A percentile compares a stretch with the other conserved stretches of the same genome.
Evolutionary conservation across 208 protist species (phyloP).

Genomic region (Trypanosoma platydactyli): DNA sequence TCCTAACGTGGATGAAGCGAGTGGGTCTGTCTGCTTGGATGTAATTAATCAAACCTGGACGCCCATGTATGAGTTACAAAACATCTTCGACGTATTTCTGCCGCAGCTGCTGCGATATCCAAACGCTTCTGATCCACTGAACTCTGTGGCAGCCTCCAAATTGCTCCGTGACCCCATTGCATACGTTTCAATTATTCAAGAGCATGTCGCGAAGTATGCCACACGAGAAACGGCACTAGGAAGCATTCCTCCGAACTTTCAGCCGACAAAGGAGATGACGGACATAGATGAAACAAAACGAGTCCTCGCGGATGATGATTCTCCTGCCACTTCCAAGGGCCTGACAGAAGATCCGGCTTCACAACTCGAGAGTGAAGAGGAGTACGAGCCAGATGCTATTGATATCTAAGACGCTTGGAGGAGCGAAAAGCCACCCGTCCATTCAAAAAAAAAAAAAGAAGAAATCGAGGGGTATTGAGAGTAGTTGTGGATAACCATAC

Average conservation of each 20-base stretch:
- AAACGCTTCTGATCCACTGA: constrained; percentile 97
- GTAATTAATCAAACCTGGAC: constrained; percentile 99
- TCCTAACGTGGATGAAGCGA: constrained; percentile 98
- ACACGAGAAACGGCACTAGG: constrained; percentile 55
- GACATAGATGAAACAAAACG: constrained; percentile 2
- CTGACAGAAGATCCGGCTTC: constrained; percentile 17
- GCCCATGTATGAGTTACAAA: constrained; percentile 96
- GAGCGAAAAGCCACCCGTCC: neutral
- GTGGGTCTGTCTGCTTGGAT: constrained; percentile 98
- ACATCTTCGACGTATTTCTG: constrained; percentile 97
- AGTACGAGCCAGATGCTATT: constrained; percentile 83
- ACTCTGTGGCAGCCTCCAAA: constrained; percentile 94
- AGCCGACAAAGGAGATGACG: neutral
- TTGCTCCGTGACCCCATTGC: constrained; percentile 88
- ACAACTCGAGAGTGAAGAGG: constrained; percentile 34
- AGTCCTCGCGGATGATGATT: neutral
- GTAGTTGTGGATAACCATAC: neutral
- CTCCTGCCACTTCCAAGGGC: constrained; percentile 20
- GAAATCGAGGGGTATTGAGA: neutral
- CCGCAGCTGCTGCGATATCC: constrained; percentile 98
- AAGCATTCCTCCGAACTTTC: constrained; percentile 25
- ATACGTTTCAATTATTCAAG: constrained; percentile 66
- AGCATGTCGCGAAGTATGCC: constrained; percentile 67
- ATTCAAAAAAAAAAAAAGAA: constrained; percentile 17
- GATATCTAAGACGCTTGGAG: constrained; percentile 43